A percentile compares a stretch with the other conserved stretches of the same genome.
phyloP scores from a whole-genome alignment of 139 green algal genomes.

The Chlamydomonas applanata region DNA sequence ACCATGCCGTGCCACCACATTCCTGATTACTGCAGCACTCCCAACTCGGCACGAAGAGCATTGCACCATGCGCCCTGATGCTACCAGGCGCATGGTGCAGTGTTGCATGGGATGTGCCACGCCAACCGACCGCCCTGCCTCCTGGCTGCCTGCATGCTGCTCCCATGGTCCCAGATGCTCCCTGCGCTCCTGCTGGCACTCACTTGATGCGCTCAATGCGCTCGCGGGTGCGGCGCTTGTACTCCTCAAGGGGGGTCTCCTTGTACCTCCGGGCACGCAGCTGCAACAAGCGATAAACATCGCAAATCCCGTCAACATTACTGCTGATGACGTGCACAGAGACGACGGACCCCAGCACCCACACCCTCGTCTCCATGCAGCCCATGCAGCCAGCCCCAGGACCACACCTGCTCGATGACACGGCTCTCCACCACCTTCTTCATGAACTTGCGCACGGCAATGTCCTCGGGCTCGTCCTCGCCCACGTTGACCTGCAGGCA shows the following conservation, averaged over 20 bases:
- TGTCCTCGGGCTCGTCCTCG: constrained; percentile 61
- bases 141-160: not conserved
- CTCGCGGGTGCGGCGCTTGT: constrained; percentile 51
- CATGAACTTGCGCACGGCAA: constrained; percentile 61
- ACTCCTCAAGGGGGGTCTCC: constrained; percentile 57
- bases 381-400: not conserved
- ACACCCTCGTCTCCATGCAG: not conserved
- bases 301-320: too few species aligned
- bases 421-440: constrained; percentile 51
- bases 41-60: too few species aligned
- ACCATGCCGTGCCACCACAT: too few species aligned
- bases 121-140: not conserved
- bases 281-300: constrained; percentile 31
- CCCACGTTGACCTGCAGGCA: constrained; percentile 37
- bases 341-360: not conserved
- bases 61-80: too few species aligned
- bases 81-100: too few species aligned
- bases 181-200: not conserved
- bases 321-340: too few species aligned
- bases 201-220: constrained; percentile 45
- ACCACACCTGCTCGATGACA: constrained; percentile 52
- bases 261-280: constrained; percentile 37
- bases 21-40: too few species aligned
- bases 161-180: not conserved
- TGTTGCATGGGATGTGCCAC: not conserved